Evolutionary conservation across 2,329 filamentous ascomycete genomes (phyloP).

Genomic region (Claviceps purpurea): DNA sequence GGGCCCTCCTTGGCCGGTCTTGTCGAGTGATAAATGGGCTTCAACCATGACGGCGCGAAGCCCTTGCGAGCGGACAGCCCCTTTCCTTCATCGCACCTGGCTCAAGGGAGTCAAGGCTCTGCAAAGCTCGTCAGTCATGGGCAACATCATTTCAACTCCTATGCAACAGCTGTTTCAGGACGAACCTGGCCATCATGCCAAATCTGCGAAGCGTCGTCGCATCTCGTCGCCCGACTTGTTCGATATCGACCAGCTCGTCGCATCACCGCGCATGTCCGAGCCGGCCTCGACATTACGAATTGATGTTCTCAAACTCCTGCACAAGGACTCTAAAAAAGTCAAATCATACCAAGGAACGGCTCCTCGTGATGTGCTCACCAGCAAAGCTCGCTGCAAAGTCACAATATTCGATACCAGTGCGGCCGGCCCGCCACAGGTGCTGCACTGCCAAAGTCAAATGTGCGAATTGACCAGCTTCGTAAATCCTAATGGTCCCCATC

Average conservation of each 20-base stretch:
- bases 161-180: slow-evolving; percentile 20
- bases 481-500: slow-evolving; percentile 31
- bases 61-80: slow-evolving; percentile 33
- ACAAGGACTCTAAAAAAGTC: slow-evolving; percentile 30
- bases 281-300: slow-evolving; percentile 33
- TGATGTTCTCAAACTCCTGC: slow-evolving; percentile 38
- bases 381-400: slow-evolving; percentile 24
- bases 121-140: slow-evolving; percentile 27
- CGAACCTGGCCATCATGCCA: slow-evolving; percentile 23
- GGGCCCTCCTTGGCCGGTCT: slow-evolving; percentile 1
- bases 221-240: slow-evolving; percentile 25
- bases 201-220: slow-evolving; percentile 37
- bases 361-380: slow-evolving; percentile 17
- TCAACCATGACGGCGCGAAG: slow-evolving; percentile 35
- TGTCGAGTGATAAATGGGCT: slow-evolving; percentile 19
- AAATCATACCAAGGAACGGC: slow-evolving; percentile 17
- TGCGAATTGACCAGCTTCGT: slow-evolving; percentile 39
- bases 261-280: slow-evolving; percentile 17
- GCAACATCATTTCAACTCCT: slow-evolving; percentile 26
- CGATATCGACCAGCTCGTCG: slow-evolving; percentile 20
- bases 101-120: slow-evolving; percentile 31
- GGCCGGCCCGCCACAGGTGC: slow-evolving; percentile 23
- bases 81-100: slow-evolving; percentile 44
- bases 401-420: slow-evolving; percentile 22
- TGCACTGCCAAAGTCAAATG: slow-evolving; percentile 41